These are phyloP conservation scores for Zasmidium citrigriseum DNA, from an alignment of 2,329 filamentous ascomycete genomes.

Conservation along the genomic window DNA sequence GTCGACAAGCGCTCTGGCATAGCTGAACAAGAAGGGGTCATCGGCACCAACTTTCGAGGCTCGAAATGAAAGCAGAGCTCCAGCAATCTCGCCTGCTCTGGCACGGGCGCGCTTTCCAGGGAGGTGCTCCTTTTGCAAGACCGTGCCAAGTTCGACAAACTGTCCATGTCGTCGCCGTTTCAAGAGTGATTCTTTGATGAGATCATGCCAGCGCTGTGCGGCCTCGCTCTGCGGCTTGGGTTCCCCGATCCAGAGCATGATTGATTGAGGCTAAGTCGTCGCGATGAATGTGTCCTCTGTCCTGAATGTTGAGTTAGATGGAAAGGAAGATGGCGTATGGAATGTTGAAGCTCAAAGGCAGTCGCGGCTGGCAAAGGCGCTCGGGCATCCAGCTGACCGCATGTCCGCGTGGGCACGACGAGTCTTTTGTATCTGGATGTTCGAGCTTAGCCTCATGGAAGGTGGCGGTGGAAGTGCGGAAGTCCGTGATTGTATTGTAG, in stretches of 20 bases:
- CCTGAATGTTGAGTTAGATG: background rate
- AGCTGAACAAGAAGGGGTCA: conserved; percentile 32
- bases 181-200: conserved; percentile 9
- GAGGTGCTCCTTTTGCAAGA: conserved; percentile 16
- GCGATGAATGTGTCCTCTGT: background rate
- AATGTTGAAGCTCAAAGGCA: background rate
- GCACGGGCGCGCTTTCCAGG: background rate
- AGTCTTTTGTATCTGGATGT: background rate
- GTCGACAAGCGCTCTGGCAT: conserved; percentile 29
- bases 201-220: conserved; percentile 7
- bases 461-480: background rate
- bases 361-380: background rate
- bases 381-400: background rate
- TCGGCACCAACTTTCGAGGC: conserved; percentile 20
- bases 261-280: too few species aligned
- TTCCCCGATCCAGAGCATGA: background rate
- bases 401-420: background rate
- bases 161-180: conserved; percentile 6
- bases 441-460: background rate
- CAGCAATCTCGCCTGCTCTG: conserved; percentile 22
- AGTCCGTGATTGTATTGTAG: background rate
- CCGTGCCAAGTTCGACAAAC: conserved; percentile 15
- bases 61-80: conserved; percentile 27
- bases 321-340: background rate
- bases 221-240: conserved; percentile 1